Conservation (phyloP, 306 rosid genomes). For the Cucurbita moschata region DNA sequence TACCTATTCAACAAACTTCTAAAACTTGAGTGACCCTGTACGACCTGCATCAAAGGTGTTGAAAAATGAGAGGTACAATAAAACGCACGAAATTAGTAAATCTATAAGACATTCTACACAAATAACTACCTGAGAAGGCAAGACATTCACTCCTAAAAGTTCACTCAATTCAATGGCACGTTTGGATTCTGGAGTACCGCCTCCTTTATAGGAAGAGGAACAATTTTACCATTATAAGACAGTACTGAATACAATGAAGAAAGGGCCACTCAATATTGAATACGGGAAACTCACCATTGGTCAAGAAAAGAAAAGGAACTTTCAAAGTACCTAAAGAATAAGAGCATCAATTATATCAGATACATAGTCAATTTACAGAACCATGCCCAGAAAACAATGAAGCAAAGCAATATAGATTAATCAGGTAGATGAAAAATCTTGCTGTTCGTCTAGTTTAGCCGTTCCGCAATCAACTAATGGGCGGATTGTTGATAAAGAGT, state of each 20-base stretch:
- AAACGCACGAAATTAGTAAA: not conserved
- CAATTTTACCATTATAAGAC: not conserved
- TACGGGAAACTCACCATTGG: constrained; percentile 39
- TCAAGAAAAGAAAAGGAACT: constrained; percentile 67
- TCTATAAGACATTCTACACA: not conserved
- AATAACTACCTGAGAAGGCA: constrained; percentile 51
- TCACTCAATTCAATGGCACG: constrained; percentile 64
- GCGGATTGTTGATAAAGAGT: not conserved
- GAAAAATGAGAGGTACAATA: not conserved
- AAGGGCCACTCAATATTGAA: constrained; percentile 27
- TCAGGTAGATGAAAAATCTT: not conserved
- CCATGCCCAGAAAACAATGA: not conserved
- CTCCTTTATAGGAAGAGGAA: constrained; percentile 29
- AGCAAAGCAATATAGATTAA: not conserved
- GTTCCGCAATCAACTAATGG: not conserved
- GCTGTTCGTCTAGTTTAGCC: not conserved
- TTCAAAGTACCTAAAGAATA: constrained; percentile 33
- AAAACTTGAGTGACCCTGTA: constrained; percentile 84
- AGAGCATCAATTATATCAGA: not conserved
- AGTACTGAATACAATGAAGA: not conserved
- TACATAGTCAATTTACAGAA: not conserved
- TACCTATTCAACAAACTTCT: constrained; percentile 63
- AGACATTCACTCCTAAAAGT: constrained; percentile 47
- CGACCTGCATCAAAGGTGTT: constrained; percentile 37
- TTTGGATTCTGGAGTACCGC: constrained; percentile 68